These are phyloP conservation scores for Aspergillus viridinutans DNA, from an alignment of 2,329 filamentous ascomycete genomes.

Conservation along the genomic window DNA sequence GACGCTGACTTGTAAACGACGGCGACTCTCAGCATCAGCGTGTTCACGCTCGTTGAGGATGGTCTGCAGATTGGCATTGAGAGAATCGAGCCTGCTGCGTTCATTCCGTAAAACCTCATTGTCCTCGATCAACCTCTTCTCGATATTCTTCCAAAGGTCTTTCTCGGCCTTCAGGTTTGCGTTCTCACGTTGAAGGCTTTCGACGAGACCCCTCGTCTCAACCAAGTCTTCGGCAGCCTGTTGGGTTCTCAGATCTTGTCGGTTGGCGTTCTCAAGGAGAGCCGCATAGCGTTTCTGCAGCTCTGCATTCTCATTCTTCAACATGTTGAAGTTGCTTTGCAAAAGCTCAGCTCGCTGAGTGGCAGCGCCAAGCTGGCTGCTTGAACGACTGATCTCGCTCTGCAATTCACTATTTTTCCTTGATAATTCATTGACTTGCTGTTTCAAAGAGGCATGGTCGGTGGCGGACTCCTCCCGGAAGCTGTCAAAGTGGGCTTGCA, in stretches of 20 bases:
- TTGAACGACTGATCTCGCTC: conserved; percentile 72
- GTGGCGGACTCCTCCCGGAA: conserved; percentile 81
- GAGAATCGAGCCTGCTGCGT: conserved; percentile 73
- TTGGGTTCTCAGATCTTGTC: conserved; percentile 84
- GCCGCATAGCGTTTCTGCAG: conserved; percentile 76
- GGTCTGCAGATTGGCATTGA: conserved; percentile 79
- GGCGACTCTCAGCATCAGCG: conserved; percentile 72
- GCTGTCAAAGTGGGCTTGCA: conserved; percentile 84
- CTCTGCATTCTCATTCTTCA: conserved; percentile 80
- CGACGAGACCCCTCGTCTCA: conserved; percentile 73
- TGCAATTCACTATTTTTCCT: conserved; percentile 78
- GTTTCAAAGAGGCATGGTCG: conserved; percentile 75
- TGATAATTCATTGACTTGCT: conserved; percentile 77
- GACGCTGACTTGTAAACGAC: conserved; percentile 71
- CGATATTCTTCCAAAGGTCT: conserved; percentile 88
- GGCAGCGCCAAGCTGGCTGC: conserved; percentile 76
- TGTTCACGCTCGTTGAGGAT: conserved; percentile 90
- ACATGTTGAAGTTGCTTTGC: conserved; percentile 76
- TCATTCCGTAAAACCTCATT: conserved; percentile 83
- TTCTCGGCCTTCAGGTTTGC: conserved; percentile 94
- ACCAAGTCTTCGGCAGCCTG: conserved; percentile 91
- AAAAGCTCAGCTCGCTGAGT: conserved; percentile 84
- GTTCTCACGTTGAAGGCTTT: conserved; percentile 85
- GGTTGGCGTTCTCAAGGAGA: conserved; percentile 77
- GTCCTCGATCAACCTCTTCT: conserved; percentile 80